Evolutionary conservation across 2,329 filamentous ascomycete genomes (phyloP).

Genomic region (Hymenoscyphus scutula): DNA sequence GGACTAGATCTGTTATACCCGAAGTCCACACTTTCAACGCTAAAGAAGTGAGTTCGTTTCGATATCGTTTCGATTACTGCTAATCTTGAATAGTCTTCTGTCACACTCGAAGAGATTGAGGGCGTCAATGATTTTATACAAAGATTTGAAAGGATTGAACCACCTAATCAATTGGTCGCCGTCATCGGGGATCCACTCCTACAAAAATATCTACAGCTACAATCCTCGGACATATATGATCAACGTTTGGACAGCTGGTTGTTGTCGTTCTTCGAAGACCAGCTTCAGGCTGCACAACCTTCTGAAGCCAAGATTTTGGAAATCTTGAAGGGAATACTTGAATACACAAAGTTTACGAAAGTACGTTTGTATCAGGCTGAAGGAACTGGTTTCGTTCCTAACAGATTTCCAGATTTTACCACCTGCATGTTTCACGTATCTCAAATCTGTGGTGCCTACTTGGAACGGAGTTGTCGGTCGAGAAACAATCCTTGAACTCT

Average conservation of each 20-base stretch:
- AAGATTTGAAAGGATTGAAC: constrained; percentile 73
- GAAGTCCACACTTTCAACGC: constrained; percentile 72
- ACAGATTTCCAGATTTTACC: constrained; percentile 32
- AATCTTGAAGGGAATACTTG: constrained; percentile 53
- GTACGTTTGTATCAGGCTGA: constrained; percentile 37
- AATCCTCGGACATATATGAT: constrained; percentile 51
- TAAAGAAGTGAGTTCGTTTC: constrained; percentile 52
- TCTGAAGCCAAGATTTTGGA: constrained; percentile 50
- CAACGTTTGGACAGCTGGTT: constrained; percentile 60
- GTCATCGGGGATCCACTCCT: constrained; percentile 73
- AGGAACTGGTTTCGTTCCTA: constrained; percentile 18
- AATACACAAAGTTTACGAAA: constrained; percentile 56
- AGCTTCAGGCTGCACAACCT: constrained; percentile 49
- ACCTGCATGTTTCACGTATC: constrained; percentile 46
- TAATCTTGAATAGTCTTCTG: constrained; percentile 47
- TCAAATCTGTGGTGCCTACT: constrained; percentile 50
- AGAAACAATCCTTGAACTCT: constrained; percentile 54
- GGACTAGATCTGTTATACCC: constrained; percentile 57
- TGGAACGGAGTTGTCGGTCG: constrained; percentile 63
- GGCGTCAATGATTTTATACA: constrained; percentile 66
- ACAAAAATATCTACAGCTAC: constrained; percentile 71
- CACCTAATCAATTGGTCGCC: constrained; percentile 79
- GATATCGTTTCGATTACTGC: not conserved
- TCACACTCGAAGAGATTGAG: constrained; percentile 76
- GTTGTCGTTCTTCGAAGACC: constrained; percentile 52